Evolutionary conservation across 768 basidiomycete genomes (phyloP), one percentile per base, ranked within the genome.

Genomic region (Pleurotus salmoneostramineus): DNA sequence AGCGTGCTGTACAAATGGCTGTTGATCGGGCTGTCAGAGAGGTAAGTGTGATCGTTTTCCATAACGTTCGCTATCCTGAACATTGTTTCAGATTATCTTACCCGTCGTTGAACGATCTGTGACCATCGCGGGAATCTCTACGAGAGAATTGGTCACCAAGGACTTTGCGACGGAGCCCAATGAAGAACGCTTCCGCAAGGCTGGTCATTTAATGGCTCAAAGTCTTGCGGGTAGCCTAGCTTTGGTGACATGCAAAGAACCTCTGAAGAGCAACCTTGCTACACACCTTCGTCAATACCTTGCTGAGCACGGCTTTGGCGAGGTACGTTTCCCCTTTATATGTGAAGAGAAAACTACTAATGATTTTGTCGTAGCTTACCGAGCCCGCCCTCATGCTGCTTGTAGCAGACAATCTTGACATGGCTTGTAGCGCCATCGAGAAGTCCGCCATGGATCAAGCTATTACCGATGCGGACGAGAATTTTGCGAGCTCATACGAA

Each of bases 91-190:
- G 88, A 98, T 98, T 59, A 95, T 99, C 63, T 78, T 95, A 14
- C 97, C 97, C 4, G 96, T 99, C 52, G 95, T 99, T 21, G 97
- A 99, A 65, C 85, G 97, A 54, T 98, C 95, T 17, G 97, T 98
- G 21, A 98, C 97, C 0, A 98, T 99, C 62, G 96, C 96, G 8
- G 94, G 95, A 27, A 98, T 98, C 62, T 98, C 97, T 11, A 96
- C 96, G 14, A 82, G 95, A 40, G 97, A 99, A 68, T 78, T 99
- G 7, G 93, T 97, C 15, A 83, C 88, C 47, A 98, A 98, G 73
- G 97, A 99, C 70, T 99, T 95, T 62, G 94, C 90, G 3, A 93
- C 91, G 51, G 97, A 99, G 62, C 77, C 87, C 27, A 92, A 91
- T 66, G 95, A 98, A 65, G 86, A 89, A 50, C 95, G 91, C 70